These are phyloP conservation scores for Trametes sanguinea DNA, from an alignment of 768 basidiomycete species.

Conservation along the genomic window DNA sequence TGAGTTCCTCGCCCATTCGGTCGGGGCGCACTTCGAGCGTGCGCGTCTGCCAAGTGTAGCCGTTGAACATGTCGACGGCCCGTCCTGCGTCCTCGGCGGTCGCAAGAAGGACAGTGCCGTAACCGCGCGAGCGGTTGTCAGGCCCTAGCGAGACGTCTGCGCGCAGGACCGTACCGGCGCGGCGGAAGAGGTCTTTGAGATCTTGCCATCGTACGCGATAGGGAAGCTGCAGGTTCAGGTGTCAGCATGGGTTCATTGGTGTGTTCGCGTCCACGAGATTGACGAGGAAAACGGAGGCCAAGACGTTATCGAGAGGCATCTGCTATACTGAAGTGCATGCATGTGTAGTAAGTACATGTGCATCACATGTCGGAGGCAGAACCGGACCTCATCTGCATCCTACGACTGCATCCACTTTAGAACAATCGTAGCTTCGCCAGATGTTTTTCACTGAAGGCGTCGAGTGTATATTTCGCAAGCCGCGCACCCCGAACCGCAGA, in stretches of 20 bases:
- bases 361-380: too few relatives aligned
- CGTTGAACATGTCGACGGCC: conserved; percentile 93
- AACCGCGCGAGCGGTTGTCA: conserved; percentile 89
- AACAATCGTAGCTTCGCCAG: too few relatives aligned
- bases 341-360: not conserved
- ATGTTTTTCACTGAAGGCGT: too few relatives aligned
- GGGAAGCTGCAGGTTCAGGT: conserved; percentile 62
- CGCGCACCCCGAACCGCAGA: too few relatives aligned
- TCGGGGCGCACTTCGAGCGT: conserved; percentile 91
- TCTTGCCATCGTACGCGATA: conserved; percentile 99
- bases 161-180: conserved; percentile 73
- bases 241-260: not conserved
- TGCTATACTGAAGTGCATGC: not conserved
- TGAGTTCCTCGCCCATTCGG: conserved; percentile 53
- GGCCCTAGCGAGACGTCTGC: conserved; percentile 61
- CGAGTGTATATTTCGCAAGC: too few relatives aligned
- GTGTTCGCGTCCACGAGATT: not conserved
- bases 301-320: not conserved
- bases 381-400: too few relatives aligned
- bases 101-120: conserved; percentile 93
- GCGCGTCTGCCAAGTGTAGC: conserved; percentile 95
- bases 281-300: not conserved
- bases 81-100: conserved; percentile 93
- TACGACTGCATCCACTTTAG: too few relatives aligned
- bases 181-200: conserved; percentile 95